Base-by-base conservation (phyloP, 805 yeast species). In the Candida chilensis region DNA sequence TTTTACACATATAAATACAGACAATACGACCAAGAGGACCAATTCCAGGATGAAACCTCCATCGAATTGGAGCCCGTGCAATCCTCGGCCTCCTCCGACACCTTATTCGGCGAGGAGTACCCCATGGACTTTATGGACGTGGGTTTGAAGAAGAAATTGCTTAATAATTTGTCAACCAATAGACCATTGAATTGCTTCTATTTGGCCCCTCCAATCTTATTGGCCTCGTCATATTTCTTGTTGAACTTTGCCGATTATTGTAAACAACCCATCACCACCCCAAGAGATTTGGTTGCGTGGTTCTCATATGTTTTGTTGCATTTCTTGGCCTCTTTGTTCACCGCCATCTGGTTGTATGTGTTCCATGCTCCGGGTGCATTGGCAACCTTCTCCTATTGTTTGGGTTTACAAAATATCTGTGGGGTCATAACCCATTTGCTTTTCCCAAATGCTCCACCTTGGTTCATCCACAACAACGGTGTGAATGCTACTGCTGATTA, bases 381-480 rank as follows among this genome's bases (percentile, higher is more conserved):
- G 9, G 70, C 66, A 36, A 54, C 62, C 39, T 79, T 74, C 39
- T 55, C 73, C 1, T 41, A 65, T n/a, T 63, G 73, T 1, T 39
- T 78, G 26, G 86, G 87, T 2, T 30, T 61, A 8, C 84, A 76
- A 45, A 78, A 76, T 40, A 60, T 76, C 9, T 50, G 60, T 1
- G 81, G 83, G 16, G 76, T 76, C 0, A 24, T 64, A 22, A 78
- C 84, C 3, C 85, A 78, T 47, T 45, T 79, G 21, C 28, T 64
- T 5, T 60, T 77, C 47, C 88, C 88, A 16, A 77, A 73, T 45
- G 82, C 85, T 1, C 82, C 87, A 1, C 87, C 87, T 3, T 75
- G 85, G 78, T 79, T 76, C 47, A 70, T 75, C 28, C 77, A 71
- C 44, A 37, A 73, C 36, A 65, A 78, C 39, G 83, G 85, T 3